Percentiles rank a stretch among this genome's conserved stretches.
Conservation (phyloP, 2,329 filamentous ascomycete species). For the Tolypocladium inflatum region DNA sequence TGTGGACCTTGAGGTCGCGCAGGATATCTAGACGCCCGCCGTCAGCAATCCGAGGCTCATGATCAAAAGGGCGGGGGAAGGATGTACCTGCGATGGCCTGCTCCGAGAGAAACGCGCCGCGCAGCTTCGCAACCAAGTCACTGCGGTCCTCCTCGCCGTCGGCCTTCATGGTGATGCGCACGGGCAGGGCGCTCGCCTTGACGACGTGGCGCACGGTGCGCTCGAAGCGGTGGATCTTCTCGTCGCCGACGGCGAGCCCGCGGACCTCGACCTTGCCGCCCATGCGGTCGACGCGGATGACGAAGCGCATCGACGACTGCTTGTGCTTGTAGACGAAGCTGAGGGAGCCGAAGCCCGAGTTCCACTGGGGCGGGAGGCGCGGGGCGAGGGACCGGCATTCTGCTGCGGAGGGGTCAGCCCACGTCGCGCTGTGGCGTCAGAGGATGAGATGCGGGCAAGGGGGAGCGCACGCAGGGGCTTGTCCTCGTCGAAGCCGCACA, state of each 20-base stretch:
- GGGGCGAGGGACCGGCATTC: slow-evolving; percentile 48
- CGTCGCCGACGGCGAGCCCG: slow-evolving; percentile 69
- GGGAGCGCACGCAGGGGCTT: slow-evolving; percentile 52
- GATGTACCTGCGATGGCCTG: slow-evolving; percentile 46
- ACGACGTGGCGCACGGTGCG: slow-evolving; percentile 63
- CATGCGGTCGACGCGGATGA: slow-evolving; percentile 73
- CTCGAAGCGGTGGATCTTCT: slow-evolving; percentile 73
- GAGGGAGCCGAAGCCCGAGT: slow-evolving; percentile 59
- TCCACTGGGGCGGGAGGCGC: slow-evolving; percentile 71
- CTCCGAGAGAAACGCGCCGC: slow-evolving; percentile 64
- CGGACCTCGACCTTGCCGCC: slow-evolving; percentile 78
- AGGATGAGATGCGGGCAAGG: neutral
- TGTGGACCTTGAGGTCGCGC: slow-evolving; percentile 61
- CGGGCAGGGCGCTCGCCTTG: slow-evolving; percentile 44
- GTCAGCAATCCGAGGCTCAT: neutral
- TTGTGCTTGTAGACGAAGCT: slow-evolving; percentile 81
- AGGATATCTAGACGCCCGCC: slow-evolving; percentile 45
- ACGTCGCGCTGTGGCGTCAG: slow-evolving; percentile 2
- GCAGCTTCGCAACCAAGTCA: slow-evolving; percentile 37
- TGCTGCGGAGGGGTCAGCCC: slow-evolving; percentile 6
- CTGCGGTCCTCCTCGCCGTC: slow-evolving; percentile 36
- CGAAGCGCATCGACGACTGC: slow-evolving; percentile 75
- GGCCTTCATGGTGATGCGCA: slow-evolving; percentile 43
- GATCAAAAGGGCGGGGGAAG: neutral
- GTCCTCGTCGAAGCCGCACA: slow-evolving; percentile 79